Conservation (phyloP, 2,329 filamentous ascomycete genomes). For the Tolypocladium cylindrosporum region DNA sequence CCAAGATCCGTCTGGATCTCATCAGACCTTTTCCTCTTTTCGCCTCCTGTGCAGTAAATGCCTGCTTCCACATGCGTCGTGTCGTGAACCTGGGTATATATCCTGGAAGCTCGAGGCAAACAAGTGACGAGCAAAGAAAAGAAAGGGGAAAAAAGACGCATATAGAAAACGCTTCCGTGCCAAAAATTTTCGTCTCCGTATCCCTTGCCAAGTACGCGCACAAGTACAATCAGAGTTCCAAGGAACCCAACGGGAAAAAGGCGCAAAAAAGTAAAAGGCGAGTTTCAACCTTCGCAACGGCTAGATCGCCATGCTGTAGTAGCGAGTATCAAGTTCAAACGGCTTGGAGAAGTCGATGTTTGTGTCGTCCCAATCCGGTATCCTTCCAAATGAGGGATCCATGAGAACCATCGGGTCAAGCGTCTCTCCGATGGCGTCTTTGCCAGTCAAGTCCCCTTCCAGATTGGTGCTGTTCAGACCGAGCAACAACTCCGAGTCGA, state of each 20-base stretch:
- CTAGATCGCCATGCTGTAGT: constrained; percentile 21
- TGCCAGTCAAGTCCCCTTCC: constrained; percentile 11
- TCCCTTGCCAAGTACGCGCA: background rate
- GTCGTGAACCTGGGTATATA: constrained; percentile 16
- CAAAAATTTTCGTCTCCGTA: background rate
- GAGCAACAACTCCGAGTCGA: constrained; percentile 34
- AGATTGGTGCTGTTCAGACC: constrained; percentile 28
- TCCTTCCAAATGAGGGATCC: constrained; percentile 11
- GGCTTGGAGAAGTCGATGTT: constrained; percentile 40
- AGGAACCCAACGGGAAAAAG: background rate
- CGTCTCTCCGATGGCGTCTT: constrained; percentile 10
- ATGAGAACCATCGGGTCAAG: constrained; percentile 19
- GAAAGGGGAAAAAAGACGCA: constrained; percentile 1
- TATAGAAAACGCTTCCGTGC: background rate
- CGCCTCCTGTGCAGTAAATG: background rate
- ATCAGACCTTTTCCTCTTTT: background rate
- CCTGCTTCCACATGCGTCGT: background rate
- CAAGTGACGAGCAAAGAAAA: constrained; percentile 2
- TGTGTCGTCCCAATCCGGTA: constrained; percentile 39
- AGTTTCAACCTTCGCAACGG: constrained; percentile 4
- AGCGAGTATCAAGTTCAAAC: constrained; percentile 38
- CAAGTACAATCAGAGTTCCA: background rate
- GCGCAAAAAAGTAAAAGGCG: background rate
- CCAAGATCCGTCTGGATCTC: background rate
- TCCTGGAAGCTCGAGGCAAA: constrained; percentile 12